Evolutionary conservation across 371 early-diverging fungal species (phyloP), one percentile per base, ranked within the genome.

Genomic region (Apophysomyces variabilis): DNA sequence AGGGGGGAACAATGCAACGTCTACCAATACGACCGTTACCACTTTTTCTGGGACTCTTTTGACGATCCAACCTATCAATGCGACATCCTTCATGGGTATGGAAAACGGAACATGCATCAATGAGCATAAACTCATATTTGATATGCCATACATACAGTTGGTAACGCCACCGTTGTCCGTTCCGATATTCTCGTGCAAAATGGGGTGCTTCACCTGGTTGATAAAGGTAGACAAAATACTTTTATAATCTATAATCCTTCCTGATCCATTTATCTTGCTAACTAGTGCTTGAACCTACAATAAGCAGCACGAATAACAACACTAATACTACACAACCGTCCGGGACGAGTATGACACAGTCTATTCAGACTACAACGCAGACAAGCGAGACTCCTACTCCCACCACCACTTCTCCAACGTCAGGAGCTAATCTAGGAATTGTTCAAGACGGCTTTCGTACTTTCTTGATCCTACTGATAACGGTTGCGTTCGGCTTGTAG

Each of bases 131-230:
- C 21, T 50, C 21, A 50, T 21, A 5, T 9, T 7, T 6, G 21
- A 5, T 21, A 18, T 50, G n/a, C 9, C 21, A n/a, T 7, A n/a
- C 16, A 1, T 3, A 18, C 47, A 63, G 74, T 80, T 39, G 75
- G 83, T 44, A 67, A 76, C 58, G 73, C 78, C 8, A 68, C 57
- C 1, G 61, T 85, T 41, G 75, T 75, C 14, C 43, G 66, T 1
- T 56, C 75, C n/a, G 72, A 85, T 46, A 68, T 81, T 16, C 54
- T 85, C 39, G 68, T 71, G 37, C 67, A 79, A 58, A 79, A 79
- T 56, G 85, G 85, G 61, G 82, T 85, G 6, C 74, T 85, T 56
- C 83, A 85, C 58, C 38, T 81, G 7, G 79, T 85, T 59, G 72
- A 79, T 67, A 54, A 64, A 38, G 69, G 63, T 70, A 72, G 54